phyloP scores from a whole-genome alignment of 1,139 yeast species.

The Pneumocystis oryctolagi region DNA sequence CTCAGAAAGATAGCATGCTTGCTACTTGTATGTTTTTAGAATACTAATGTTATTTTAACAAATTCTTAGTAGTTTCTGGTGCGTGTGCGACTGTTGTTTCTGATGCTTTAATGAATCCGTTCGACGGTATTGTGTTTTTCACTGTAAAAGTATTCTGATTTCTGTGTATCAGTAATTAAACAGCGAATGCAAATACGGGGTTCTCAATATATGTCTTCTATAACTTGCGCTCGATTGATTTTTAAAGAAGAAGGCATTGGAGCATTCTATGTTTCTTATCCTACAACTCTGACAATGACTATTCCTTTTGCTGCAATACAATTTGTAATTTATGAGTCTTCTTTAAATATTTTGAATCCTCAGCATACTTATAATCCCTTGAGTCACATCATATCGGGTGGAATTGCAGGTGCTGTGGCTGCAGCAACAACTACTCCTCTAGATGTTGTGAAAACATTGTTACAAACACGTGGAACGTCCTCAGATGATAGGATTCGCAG shows the following conservation, averaged over 20 bases:
- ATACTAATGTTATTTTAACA: neutral
- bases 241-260: slow-evolving; percentile 61
- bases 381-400: slow-evolving; percentile 87
- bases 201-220: slow-evolving; percentile 22
- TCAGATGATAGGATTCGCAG: slow-evolving; percentile 33
- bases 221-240: slow-evolving; percentile 32
- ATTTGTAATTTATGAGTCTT: slow-evolving; percentile 82
- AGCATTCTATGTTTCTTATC: slow-evolving; percentile 85
- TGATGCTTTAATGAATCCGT: slow-evolving; percentile 96
- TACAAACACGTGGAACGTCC: slow-evolving; percentile 53
- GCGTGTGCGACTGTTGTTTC: slow-evolving; percentile 87
- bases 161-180: slow-evolving; percentile 41
- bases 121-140: slow-evolving; percentile 33
- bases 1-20: slow-evolving; percentile 56
- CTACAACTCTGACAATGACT: slow-evolving; percentile 83
- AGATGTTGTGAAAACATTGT: slow-evolving; percentile 82
- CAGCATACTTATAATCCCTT: slow-evolving; percentile 68
- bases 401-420: slow-evolving; percentile 88
- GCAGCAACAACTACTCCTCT: slow-evolving; percentile 94
- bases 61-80: slow-evolving; percentile 47
- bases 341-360: slow-evolving; percentile 67
- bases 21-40: slow-evolving; percentile 36
- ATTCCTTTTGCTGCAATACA: slow-evolving; percentile 93
- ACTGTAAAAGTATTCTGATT: neutral
- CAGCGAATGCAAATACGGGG: slow-evolving; percentile 59